Percentiles rank a stretch among this genome's conserved stretches.
Evolutionary conservation across 2,329 filamentous ascomycete species (phyloP).

Genomic region (Sporothrix globosa): DNA sequence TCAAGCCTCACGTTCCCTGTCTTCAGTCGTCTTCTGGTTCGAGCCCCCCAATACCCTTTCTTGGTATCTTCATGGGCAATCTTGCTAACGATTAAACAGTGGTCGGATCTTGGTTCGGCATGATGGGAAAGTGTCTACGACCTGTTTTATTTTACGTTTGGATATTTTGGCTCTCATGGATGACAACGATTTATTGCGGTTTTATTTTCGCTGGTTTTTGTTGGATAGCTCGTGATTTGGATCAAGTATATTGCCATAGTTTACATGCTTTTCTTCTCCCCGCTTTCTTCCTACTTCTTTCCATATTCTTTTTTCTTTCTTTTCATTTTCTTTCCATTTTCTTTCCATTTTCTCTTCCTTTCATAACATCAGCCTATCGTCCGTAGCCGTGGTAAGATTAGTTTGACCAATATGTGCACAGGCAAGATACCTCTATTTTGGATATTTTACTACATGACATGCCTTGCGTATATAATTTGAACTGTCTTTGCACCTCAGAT

Average conservation of each 20-base stretch:
- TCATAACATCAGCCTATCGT: neutral
- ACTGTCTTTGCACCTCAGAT: too few relatives aligned
- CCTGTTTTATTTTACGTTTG: constrained; percentile 19
- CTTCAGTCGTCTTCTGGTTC: constrained; percentile 6
- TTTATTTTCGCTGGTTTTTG: constrained; percentile 9
- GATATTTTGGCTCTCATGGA: neutral
- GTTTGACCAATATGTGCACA: too few relatives aligned
- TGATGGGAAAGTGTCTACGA: neutral
- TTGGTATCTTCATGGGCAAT: neutral
- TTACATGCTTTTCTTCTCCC: neutral
- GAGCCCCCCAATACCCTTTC: neutral
- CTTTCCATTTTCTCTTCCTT: neutral
- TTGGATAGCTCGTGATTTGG: neutral
- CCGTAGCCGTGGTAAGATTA: too few relatives aligned
- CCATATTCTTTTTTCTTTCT: neutral
- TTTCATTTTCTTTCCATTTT: neutral
- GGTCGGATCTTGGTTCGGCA: constrained; percentile 27
- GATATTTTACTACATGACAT: too few relatives aligned
- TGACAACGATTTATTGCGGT: neutral
- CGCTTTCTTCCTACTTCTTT: neutral
- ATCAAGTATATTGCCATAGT: neutral
- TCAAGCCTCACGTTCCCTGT: neutral
- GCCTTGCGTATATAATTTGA: too few relatives aligned
- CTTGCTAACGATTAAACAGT: constrained; percentile 28
- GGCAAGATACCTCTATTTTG: too few relatives aligned